Percentiles rank a stretch among this genome's conserved stretches.
Conservation (phyloP, 768 basidiomycete genomes). For the Boletus sp. region DNA sequence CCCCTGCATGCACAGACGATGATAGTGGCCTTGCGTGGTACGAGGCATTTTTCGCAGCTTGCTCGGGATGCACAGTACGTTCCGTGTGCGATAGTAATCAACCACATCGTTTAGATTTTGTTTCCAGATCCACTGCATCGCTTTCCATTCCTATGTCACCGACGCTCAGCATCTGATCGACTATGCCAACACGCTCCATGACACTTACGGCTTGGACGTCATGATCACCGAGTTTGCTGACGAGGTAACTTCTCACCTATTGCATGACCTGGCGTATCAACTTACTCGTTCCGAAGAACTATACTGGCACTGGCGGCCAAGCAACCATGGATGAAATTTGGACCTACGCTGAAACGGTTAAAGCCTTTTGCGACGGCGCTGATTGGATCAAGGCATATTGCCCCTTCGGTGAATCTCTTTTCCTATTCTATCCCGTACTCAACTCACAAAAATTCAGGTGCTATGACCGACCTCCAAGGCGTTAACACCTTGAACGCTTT, state of each 20-base stretch:
- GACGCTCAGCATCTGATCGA: conserved; percentile 43
- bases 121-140: conserved; percentile 50
- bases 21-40: conserved; percentile 64
- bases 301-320: conserved; percentile 38
- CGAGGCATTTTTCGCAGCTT: conserved; percentile 47
- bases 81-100: background rate
- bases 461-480: conserved; percentile 47
- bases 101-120: background rate
- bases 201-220: conserved; percentile 39
- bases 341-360: conserved; percentile 43
- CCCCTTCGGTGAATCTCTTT: conserved; percentile 55
- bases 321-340: conserved; percentile 36
- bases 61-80: conserved; percentile 52
- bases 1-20: conserved; percentile 67
- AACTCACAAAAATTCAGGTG: conserved; percentile 36
- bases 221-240: conserved; percentile 72
- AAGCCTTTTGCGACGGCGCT: conserved; percentile 34
- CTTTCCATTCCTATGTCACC: conserved; percentile 70
- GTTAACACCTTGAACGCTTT: conserved; percentile 25
- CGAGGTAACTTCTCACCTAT: conserved; percentile 39
- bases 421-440: background rate
- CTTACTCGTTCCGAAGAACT: conserved; percentile 43
- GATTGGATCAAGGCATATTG: conserved; percentile 35
- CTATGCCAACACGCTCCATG: conserved; percentile 48
- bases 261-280: background rate